Conservation (phyloP, 345 rosid species). For the Salix arbutifolia region DNA sequence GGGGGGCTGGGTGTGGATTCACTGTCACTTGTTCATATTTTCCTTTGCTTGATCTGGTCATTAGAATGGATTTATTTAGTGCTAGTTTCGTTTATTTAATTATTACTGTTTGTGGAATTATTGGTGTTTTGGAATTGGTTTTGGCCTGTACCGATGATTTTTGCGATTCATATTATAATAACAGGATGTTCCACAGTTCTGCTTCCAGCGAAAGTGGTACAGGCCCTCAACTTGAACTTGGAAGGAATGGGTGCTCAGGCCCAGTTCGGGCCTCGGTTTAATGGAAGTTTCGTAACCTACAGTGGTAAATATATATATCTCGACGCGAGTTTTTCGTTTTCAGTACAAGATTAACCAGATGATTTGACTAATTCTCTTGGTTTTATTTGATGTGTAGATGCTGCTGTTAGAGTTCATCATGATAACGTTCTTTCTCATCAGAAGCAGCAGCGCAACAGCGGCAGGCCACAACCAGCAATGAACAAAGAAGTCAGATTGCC, state of each 20-base stretch:
- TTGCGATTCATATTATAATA: background rate
- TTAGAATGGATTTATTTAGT: background rate
- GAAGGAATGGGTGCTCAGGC: conserved; percentile 34
- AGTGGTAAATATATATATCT: conserved; percentile 11
- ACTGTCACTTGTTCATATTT: background rate
- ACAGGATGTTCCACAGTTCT: conserved; percentile 50
- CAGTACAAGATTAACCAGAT: background rate
- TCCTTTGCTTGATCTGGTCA: background rate
- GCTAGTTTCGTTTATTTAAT: background rate
- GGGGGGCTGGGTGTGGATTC: no score
- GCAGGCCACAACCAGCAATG: conserved; percentile 26
- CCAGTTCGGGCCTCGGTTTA: conserved; percentile 29
- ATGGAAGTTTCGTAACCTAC: conserved; percentile 13
- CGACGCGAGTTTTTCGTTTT: background rate
- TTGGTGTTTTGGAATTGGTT: background rate
- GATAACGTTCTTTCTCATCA: conserved; percentile 10
- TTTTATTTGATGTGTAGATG: conserved; percentile 10
- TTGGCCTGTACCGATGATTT: background rate
- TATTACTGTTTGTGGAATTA: background rate
- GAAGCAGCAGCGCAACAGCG: conserved; percentile 28
- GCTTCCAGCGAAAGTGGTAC: conserved; percentile 80
- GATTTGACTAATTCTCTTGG: background rate
- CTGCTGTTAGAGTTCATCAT: conserved; percentile 17
- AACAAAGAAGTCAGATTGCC: conserved; percentile 47
- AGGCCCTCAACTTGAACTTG: conserved; percentile 60